A percentile compares a stretch with the other conserved stretches of the same genome.
Conservation (phyloP, 225 moss, liverwort and hornwort species). For the Polytrichum formosum region DNA sequence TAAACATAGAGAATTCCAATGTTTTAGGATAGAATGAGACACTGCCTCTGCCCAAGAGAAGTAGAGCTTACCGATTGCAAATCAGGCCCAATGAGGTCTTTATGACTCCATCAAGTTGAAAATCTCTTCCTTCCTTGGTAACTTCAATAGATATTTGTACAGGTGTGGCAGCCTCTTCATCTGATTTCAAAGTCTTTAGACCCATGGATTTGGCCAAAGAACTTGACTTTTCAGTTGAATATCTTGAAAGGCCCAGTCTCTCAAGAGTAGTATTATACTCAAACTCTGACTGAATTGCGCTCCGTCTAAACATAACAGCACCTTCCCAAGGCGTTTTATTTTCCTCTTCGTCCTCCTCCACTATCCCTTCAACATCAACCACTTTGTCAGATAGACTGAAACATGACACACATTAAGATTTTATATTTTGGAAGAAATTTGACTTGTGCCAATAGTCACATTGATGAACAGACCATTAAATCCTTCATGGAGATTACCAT, state of each 20-base stretch:
- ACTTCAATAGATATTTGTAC: constrained; percentile 68
- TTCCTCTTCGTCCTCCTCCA: constrained; percentile 35
- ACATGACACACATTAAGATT: background rate
- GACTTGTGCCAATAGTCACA: too few species aligned
- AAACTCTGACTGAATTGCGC: constrained; percentile 49
- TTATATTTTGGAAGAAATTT: too few species aligned
- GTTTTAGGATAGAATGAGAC: too few species aligned
- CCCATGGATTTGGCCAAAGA: constrained; percentile 60
- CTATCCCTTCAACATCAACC: constrained; percentile 18
- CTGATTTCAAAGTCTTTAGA: constrained; percentile 21
- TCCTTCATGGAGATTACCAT: too few species aligned
- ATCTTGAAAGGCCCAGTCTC: constrained; percentile 67
- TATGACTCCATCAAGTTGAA: constrained; percentile 67
- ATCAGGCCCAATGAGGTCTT: constrained; percentile 61
- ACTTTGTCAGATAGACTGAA: constrained; percentile 12
- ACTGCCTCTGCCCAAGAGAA: too few species aligned
- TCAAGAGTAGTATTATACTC: constrained; percentile 77
- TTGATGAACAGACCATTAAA: too few species aligned
- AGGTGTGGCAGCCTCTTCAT: constrained; percentile 46
- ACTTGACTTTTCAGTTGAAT: constrained; percentile 63
- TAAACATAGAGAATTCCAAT: too few species aligned
- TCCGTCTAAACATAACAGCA: constrained; percentile 73
- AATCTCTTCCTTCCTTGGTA: constrained; percentile 57
- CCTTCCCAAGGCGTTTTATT: constrained; percentile 73
- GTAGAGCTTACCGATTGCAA: constrained; percentile 78